Conservation (phyloP, 108 stramenopile species). For the Pseudonitzschia delicatissima region DNA sequence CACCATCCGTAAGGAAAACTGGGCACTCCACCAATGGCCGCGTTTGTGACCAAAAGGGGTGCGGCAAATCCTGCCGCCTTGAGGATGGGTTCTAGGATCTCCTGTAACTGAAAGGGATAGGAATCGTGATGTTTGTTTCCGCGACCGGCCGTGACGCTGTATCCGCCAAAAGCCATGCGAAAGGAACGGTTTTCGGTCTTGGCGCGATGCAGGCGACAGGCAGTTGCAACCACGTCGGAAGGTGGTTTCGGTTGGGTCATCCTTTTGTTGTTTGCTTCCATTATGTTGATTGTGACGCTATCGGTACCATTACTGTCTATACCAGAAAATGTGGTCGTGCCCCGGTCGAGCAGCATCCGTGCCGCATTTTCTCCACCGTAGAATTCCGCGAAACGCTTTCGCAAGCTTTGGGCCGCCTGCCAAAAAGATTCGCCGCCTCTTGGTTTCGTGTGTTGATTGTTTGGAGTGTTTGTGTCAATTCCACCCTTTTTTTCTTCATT, state of each 20-base stretch:
- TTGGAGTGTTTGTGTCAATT: too few relatives aligned
- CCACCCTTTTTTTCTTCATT: neutral
- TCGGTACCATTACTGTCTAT: neutral
- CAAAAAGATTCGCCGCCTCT: conserved; percentile 31
- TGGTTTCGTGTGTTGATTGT: too few relatives aligned
- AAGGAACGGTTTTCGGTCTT: conserved; percentile 45
- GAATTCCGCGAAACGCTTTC: conserved; percentile 35
- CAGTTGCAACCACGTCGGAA: conserved; percentile 42
- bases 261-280: too few relatives aligned
- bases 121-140: conserved; percentile 65
- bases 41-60: conserved; percentile 53
- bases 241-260: too few relatives aligned
- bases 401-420: conserved; percentile 26
- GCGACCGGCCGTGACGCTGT: conserved; percentile 66
- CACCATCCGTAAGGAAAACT: conserved; percentile 77
- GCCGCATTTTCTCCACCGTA: conserved; percentile 71
- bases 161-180: conserved; percentile 64
- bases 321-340: conserved; percentile 39
- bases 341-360: conserved; percentile 47
- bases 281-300: neutral
- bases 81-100: conserved; percentile 35
- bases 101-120: conserved; percentile 66
- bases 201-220: conserved; percentile 44
- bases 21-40: conserved; percentile 71
- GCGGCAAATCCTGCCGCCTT: conserved; percentile 14